Evolutionary conservation across 352 stramenopile species (phyloP).

Genomic region (Phytophthora ramorum): DNA sequence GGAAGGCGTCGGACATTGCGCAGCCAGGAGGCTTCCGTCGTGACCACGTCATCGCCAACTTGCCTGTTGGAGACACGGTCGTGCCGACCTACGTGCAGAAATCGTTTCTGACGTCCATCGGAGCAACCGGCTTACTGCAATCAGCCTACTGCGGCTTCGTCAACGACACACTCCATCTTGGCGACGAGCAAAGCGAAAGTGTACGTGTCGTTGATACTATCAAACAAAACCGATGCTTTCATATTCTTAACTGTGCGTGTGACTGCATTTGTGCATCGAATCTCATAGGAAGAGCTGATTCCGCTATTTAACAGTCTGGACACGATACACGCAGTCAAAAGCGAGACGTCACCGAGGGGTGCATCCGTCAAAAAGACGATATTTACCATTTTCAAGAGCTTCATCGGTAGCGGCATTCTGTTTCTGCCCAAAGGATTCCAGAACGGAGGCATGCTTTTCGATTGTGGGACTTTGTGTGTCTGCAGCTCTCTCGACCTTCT

Average conservation of each 20-base stretch:
- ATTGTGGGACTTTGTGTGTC: slow-evolving; percentile 55
- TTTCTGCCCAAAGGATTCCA: slow-evolving; percentile 71
- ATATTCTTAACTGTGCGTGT: too few species aligned
- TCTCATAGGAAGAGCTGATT: too few species aligned
- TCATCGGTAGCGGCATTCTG: slow-evolving; percentile 69
- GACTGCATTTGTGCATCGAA: too few species aligned
- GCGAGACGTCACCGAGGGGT: too few species aligned
- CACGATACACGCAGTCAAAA: too few species aligned
- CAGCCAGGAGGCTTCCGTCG: slow-evolving; percentile 57
- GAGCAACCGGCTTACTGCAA: slow-evolving; percentile 39
- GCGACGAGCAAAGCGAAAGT: too few species aligned
- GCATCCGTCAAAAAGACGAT: slow-evolving; percentile 53
- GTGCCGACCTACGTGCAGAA: slow-evolving; percentile 40
- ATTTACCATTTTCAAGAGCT: slow-evolving; percentile 77
- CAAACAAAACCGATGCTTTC: too few species aligned
- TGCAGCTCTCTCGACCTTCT: slow-evolving; percentile 59
- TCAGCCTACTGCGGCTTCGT: slow-evolving; percentile 55
- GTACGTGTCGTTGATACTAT: too few species aligned
- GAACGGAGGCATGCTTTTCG: slow-evolving; percentile 72
- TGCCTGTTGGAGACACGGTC: too few species aligned
- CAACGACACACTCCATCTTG: too few species aligned
- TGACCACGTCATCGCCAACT: slow-evolving; percentile 48
- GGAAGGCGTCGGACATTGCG: slow-evolving; percentile 52
- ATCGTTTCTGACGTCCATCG: slow-evolving; percentile 48
- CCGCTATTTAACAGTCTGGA: too few species aligned